Evolutionary conservation across 768 basidiomycete species (phyloP).

Genomic region (Agaricus blazei): DNA sequence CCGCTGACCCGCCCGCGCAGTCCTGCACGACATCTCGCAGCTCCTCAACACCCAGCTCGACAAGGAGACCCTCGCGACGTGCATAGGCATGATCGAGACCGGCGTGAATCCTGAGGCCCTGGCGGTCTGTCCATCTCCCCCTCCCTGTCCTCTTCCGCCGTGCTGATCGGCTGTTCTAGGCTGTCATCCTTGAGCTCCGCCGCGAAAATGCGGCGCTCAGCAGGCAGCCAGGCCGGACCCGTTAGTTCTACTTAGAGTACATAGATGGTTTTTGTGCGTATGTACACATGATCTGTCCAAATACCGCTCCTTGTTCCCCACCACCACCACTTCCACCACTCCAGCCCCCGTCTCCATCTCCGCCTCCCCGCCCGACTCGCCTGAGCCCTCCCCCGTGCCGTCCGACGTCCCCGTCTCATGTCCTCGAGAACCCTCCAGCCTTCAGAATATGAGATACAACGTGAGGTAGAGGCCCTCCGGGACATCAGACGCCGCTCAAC

Average conservation of each 20-base stretch:
- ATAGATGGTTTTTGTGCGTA: neutral
- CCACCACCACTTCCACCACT: conserved; percentile 11
- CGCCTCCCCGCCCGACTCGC: neutral
- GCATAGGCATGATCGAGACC: conserved; percentile 87
- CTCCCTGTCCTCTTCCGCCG: neutral
- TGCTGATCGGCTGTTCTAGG: conserved; percentile 36
- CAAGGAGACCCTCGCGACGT: conserved; percentile 88
- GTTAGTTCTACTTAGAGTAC: neutral
- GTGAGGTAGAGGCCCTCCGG: conserved; percentile 80
- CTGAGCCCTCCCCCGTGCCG: neutral
- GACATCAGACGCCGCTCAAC: conserved; percentile 83
- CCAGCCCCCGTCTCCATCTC: conserved; percentile 5
- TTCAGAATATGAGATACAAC: conserved; percentile 79
- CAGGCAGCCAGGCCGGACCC: conserved; percentile 14
- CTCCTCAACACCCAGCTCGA: conserved; percentile 83
- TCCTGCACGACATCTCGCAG: conserved; percentile 84
- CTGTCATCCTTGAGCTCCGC: conserved; percentile 80
- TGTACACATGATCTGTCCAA: conserved; percentile 9
- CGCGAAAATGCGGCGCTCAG: conserved; percentile 52
- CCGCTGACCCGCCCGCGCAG: conserved; percentile 31
- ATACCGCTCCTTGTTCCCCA: conserved; percentile 9
- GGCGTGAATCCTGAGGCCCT: conserved; percentile 91
- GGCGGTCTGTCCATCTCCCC: conserved; percentile 48
- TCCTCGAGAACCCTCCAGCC: conserved; percentile 57
- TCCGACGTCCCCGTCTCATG: conserved; percentile 21